phyloP scores from a whole-genome alignment of 352 stramenopile species.

The Phytophthora sansomeana region DNA sequence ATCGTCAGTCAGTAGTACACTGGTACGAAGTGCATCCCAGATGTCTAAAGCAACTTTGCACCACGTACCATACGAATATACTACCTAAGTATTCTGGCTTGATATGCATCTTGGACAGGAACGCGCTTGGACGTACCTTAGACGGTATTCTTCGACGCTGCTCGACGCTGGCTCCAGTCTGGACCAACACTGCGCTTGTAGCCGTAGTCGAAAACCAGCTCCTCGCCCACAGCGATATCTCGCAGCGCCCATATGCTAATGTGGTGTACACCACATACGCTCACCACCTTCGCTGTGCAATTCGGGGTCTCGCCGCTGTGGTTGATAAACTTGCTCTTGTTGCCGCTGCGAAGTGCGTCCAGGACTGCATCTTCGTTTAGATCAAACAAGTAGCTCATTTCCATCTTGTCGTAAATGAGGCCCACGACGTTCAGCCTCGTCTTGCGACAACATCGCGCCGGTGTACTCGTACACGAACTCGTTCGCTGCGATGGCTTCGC shows the following conservation, averaged over 20 bases:
- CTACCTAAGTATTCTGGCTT: too few relatives aligned
- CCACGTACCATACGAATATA: too few relatives aligned
- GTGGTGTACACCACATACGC: constrained; percentile 86
- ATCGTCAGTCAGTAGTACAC: too few relatives aligned
- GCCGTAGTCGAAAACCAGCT: constrained; percentile 72
- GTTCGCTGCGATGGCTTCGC: constrained; percentile 44
- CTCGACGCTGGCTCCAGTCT: constrained; percentile 55
- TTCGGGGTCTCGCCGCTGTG: constrained; percentile 62
- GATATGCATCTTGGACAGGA: too few relatives aligned
- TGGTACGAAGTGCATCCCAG: too few relatives aligned
- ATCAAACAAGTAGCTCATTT: constrained; percentile 93
- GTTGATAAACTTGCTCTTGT: too few relatives aligned
- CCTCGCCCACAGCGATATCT: constrained; percentile 80
- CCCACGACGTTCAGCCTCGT: constrained; percentile 74
- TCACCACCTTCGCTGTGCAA: constrained; percentile 75
- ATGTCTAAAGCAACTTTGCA: too few relatives aligned
- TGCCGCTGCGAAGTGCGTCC: constrained; percentile 55
- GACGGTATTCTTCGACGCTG: constrained; percentile 9
- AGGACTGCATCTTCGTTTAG: constrained; percentile 89
- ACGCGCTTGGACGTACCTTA: constrained; percentile 20
- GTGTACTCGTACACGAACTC: constrained; percentile 77
- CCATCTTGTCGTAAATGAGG: constrained; percentile 81
- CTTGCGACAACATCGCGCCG: constrained; percentile 62
- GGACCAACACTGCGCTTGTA: constrained; percentile 65
- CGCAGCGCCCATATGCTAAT: constrained; percentile 90